phyloP scores from a whole-genome alignment of 2,329 filamentous ascomycete species.

The Colletotrichum sublineola region DNA sequence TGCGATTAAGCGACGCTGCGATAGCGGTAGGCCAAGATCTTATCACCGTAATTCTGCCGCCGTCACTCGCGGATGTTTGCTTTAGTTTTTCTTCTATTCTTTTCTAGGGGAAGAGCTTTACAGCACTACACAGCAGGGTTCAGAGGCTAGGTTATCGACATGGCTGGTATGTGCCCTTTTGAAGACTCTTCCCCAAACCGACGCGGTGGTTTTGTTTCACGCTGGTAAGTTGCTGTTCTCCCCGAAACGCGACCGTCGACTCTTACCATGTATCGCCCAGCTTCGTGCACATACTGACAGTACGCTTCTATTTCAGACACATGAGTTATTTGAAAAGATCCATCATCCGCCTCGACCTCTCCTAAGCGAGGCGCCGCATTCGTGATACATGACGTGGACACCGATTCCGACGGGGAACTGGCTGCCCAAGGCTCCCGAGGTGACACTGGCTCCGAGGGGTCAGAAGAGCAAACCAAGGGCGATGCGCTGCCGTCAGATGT shows the following conservation, averaged over 20 bases:
- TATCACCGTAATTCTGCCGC: conserved; percentile 19
- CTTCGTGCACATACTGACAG: conserved; percentile 14
- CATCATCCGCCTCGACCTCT: conserved; percentile 40
- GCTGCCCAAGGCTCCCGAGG: conserved; percentile 26
- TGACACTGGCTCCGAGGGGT: conserved; percentile 36
- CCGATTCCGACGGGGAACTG: conserved; percentile 41
- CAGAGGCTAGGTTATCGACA: conserved; percentile 19
- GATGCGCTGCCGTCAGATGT: conserved; percentile 11
- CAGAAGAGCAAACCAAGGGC: conserved; percentile 22
- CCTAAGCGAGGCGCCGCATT: conserved; percentile 37
- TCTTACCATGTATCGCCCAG: neutral
- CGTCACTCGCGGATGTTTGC: neutral
- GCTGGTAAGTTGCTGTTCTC: conserved; percentile 38
- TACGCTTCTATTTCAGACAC: conserved; percentile 1
- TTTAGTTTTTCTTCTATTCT: conserved; percentile 6
- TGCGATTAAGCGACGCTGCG: conserved; percentile 24
- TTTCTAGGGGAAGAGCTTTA: conserved; percentile 28
- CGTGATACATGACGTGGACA: conserved; percentile 26
- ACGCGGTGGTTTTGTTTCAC: conserved; percentile 12
- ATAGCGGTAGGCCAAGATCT: conserved; percentile 16
- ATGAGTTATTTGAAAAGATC: conserved; percentile 33
- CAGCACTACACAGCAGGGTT: conserved; percentile 12
- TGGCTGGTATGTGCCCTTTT: conserved; percentile 43
- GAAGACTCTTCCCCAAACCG: conserved; percentile 22
- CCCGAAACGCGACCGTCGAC: neutral